Conservation (phyloP, 2,329 filamentous ascomycete species). For the Penicillium glabrum region DNA sequence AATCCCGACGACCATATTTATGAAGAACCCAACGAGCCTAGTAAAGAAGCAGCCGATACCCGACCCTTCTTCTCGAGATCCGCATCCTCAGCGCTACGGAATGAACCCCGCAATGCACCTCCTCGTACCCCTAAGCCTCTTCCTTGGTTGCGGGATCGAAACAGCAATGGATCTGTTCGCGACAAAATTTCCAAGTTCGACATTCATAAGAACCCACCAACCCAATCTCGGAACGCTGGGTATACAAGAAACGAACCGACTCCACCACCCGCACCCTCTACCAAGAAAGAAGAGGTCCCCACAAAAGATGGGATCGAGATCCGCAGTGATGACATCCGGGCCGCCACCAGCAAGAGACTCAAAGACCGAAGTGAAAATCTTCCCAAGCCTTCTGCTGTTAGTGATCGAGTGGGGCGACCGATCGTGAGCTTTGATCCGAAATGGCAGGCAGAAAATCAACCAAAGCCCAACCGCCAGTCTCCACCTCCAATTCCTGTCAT, state of each 20-base stretch:
- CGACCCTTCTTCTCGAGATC: conserved; percentile 30
- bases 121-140: conserved; percentile 44
- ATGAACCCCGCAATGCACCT: conserved; percentile 66
- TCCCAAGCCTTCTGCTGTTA: conserved; percentile 86
- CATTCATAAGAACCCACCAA: conserved; percentile 80
- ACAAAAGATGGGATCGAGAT: conserved; percentile 81
- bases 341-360: conserved; percentile 84
- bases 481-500: conserved; percentile 54
- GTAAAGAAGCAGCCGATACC: conserved; percentile 20
- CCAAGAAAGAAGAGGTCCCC: conserved; percentile 42
- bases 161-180: conserved; percentile 46
- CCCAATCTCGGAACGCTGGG: conserved; percentile 75
- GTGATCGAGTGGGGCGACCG: conserved; percentile 82
- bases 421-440: conserved; percentile 95
- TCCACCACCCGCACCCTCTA: conserved; percentile 26
- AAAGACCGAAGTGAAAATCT: conserved; percentile 84
- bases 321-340: conserved; percentile 80
- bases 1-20: conserved; percentile 69
- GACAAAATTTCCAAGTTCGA: conserved; percentile 60
- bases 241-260: conserved; percentile 69
- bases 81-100: conserved; percentile 51
- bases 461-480: conserved; percentile 23
- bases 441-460: conserved; percentile 63
- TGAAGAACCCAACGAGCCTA: conserved; percentile 71
- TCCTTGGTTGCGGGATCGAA: conserved; percentile 33